Evolutionary conservation across 1,284 basidiomycete species (phyloP), one percentile per base, ranked within the genome.

Genomic region (Apiotrichum laibachii): DNA sequence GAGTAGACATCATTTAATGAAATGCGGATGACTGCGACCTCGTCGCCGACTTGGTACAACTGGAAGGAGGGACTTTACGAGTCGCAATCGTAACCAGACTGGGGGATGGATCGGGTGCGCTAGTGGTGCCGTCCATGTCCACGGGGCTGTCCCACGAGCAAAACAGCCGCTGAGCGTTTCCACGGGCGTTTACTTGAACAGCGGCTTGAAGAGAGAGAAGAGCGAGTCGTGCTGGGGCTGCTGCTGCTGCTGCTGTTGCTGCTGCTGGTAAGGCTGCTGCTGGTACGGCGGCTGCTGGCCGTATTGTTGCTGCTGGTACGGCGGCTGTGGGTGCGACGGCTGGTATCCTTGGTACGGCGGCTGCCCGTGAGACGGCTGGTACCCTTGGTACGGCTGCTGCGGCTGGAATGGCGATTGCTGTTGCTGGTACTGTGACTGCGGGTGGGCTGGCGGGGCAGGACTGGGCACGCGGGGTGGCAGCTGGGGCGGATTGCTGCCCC

Each of bases 21-120:
- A 42, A 52, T 52, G 50, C 50, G 43, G 40, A 52, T 52, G 40
- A 52, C 37, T 37, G 50, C 50, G 40, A 52, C 39, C 40, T 40
- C 19, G 21, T 33, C 40, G 33, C 35, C 33, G 47, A n/a, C 15
- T 10, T 47, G 45, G 45, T 47, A 31, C 26, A 31, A 31, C 26
- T 31, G 26, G 26, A 4, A 31, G 26, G 3, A 31, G 26, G 26
- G 7, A 31, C 26, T 7, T 3, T 31, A n/a, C n/a, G 26, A 7
- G 26, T 31, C n/a, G n/a, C n/a, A 31, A 7, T 31, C 26, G 26
- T 7, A 31, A 31, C 26, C 4, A 31, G 26, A 31, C 26, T 31
- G 7, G 26, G 3, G 4, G 26, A 31, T 7, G 26, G 7, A 31
- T 31, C 26, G 26, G 4, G 26, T 31, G 26, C 26, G 26, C 26